These are phyloP conservation scores for Pleurotus salmoneostramineus DNA, from an alignment of 768 basidiomycete genomes.

Conservation along the genomic window DNA sequence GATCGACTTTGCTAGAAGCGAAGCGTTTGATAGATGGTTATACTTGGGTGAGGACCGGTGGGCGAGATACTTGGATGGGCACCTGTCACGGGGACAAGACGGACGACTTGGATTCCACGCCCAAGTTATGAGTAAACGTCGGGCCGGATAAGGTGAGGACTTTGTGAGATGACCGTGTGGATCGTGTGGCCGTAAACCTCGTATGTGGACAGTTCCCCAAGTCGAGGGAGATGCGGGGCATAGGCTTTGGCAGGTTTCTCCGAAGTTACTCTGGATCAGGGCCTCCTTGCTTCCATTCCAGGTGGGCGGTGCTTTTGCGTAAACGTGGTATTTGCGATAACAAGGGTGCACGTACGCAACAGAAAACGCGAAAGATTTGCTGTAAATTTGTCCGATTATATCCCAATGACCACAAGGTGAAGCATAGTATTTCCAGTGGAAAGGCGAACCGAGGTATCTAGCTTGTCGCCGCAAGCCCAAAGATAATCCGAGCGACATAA, in stretches of 20 bases:
- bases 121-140: neutral
- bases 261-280: conserved; percentile 6
- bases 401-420: neutral
- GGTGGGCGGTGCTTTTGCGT: neutral
- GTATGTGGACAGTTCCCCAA: conserved; percentile 8
- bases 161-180: neutral
- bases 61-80: neutral
- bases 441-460: neutral
- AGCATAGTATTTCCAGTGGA: neutral
- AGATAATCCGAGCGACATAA: too few relatives aligned
- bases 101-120: conserved; percentile 4
- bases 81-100: conserved; percentile 1
- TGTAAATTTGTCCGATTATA: neutral
- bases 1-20: neutral
- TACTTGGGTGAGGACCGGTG: neutral
- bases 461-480: neutral
- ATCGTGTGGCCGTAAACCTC: neutral
- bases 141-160: conserved; percentile 4
- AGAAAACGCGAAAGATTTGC: neutral
- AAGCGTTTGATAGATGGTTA: neutral
- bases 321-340: neutral
- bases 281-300: neutral
- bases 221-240: conserved; percentile 3
- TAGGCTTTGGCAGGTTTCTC: conserved; percentile 7
- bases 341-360: neutral